A percentile compares a stretch with the other conserved stretches of the same genome.
These are phyloP conservation scores for Tetrahymena elliotti DNA, from an alignment of 73 alveolate species.

Conservation along the genomic window DNA sequence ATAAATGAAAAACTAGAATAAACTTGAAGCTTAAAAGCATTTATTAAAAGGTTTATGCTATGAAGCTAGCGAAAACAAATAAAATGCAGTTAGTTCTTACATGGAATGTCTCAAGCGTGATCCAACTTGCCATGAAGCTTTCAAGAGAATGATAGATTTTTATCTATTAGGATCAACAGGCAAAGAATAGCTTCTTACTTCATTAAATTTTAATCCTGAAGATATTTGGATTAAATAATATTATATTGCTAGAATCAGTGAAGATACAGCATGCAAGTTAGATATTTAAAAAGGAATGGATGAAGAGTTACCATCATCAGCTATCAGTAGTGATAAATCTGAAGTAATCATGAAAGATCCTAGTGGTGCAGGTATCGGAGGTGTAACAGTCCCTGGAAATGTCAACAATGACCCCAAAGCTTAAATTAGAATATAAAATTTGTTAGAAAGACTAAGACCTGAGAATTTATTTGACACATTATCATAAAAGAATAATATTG, in stretches of 20 bases:
- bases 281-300: not conserved
- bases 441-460: not conserved
- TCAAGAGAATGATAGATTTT: not conserved
- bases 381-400: not conserved
- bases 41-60: not conserved
- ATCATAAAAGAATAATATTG: conserved; percentile 63
- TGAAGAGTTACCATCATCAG: not conserved
- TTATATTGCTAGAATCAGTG: not conserved
- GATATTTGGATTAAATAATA: not conserved
- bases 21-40: not conserved
- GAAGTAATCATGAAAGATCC: not conserved
- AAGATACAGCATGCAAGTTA: not conserved
- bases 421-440: not conserved
- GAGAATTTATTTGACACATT: conserved; percentile 54
- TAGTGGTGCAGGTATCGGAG: not conserved
- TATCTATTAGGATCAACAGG: not conserved
- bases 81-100: not conserved
- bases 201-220: not conserved
- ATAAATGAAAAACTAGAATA: not conserved
- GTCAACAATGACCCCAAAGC: not conserved
- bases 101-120: not conserved
- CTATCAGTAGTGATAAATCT: not conserved
- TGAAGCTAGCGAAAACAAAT: not conserved
- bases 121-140: not conserved
- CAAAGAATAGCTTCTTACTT: not conserved